These are phyloP conservation scores for Rhododendron molle DNA, from an alignment of 148 eudicot species.

Conservation along the genomic window DNA sequence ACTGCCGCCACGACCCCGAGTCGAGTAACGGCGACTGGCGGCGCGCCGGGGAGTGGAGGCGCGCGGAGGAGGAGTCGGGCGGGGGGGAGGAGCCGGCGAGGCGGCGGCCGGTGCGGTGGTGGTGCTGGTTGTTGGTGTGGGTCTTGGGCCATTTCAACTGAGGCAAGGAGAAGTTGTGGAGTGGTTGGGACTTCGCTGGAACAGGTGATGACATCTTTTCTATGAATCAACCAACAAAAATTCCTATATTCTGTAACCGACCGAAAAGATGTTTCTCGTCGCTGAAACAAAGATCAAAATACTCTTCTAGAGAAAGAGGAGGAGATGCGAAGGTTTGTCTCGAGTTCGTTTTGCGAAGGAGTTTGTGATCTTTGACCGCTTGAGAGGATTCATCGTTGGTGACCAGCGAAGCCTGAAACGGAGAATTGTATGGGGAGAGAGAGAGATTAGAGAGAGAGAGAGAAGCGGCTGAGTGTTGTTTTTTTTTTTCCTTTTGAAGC, in stretches of 20 bases:
- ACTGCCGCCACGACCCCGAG: constrained; percentile 4
- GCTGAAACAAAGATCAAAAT: background rate
- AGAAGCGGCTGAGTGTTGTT: background rate
- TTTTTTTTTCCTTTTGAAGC: background rate
- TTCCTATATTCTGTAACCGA: background rate
- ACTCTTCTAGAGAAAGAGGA: background rate
- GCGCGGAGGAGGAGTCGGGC: constrained; percentile 9
- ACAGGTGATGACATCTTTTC: constrained; percentile 21
- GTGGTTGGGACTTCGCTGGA: constrained; percentile 41
- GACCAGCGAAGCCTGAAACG: background rate
- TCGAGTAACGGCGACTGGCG: constrained; percentile 1
- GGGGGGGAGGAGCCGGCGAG: constrained; percentile 18
- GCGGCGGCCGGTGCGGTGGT: constrained; percentile 15
- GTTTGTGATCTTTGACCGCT: background rate
- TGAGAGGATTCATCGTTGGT: background rate
- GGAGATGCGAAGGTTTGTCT: background rate
- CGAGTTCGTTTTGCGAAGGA: background rate
- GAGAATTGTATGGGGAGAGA: background rate
- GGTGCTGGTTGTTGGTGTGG: constrained; percentile 3
- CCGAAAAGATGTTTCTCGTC: background rate
- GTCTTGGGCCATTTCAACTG: constrained; percentile 28
- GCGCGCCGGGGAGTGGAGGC: constrained; percentile 6
- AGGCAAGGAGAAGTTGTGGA: constrained; percentile 36
- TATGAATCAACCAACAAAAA: background rate
- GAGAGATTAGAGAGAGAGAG: background rate